These are phyloP conservation scores for Pelagophyceae sp. DNA, from an alignment of 352 stramenopile species.

Conservation along the genomic window DNA sequence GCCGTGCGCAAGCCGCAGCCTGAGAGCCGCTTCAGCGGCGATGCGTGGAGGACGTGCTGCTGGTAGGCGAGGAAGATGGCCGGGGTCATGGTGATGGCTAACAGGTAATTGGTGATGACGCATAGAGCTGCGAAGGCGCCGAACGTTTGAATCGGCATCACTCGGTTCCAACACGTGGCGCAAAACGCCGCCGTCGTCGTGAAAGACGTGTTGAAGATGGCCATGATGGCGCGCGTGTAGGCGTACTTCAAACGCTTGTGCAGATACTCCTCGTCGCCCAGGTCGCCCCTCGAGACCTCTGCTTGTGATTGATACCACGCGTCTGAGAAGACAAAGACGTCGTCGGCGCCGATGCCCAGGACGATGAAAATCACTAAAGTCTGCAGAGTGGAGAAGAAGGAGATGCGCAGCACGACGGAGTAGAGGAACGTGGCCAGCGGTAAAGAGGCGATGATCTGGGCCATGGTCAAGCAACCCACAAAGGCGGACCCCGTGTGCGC, in stretches of 20 bases:
- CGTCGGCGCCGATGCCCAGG: constrained; percentile 38
- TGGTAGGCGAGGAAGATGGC: constrained; percentile 19
- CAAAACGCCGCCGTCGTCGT: constrained; percentile 38
- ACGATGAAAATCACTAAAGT: constrained; percentile 38
- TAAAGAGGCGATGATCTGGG: constrained; percentile 34
- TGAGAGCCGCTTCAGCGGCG: too few species aligned
- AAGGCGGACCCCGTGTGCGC: constrained; percentile 31
- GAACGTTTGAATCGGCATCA: constrained; percentile 35
- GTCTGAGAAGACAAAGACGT: constrained; percentile 38
- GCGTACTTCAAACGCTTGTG: constrained; percentile 22
- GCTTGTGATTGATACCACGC: constrained; percentile 33
- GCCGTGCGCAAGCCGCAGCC: neutral
- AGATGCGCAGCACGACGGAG: constrained; percentile 30
- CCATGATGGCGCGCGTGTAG: constrained; percentile 22
- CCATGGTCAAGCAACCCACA: constrained; percentile 28
- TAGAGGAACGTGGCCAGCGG: constrained; percentile 36
- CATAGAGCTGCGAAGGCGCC: constrained; percentile 34
- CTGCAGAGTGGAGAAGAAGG: constrained; percentile 31
- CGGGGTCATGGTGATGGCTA: constrained; percentile 34
- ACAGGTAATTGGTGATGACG: constrained; percentile 35
- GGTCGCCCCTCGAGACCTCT: neutral
- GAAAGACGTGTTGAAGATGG: constrained; percentile 40
- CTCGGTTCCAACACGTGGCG: constrained; percentile 25
- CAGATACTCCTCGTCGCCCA: constrained; percentile 19
- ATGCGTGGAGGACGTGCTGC: neutral